These are phyloP conservation scores for Salicornia ramosissima DNA, from an alignment of 148 eudicot genomes.

Conservation along the genomic window DNA sequence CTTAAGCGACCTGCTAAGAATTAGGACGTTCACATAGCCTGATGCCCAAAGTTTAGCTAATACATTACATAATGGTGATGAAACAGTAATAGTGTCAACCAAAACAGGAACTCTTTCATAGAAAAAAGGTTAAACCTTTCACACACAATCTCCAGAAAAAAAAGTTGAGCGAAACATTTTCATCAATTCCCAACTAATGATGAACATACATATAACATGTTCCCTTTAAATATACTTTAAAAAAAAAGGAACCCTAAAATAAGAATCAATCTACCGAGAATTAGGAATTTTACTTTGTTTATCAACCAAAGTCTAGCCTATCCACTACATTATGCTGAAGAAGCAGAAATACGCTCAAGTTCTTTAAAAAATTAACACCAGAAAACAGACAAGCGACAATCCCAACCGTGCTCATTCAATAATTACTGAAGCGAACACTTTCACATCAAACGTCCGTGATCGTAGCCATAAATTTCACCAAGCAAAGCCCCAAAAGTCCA, in stretches of 20 bases:
- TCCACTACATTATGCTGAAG: background rate
- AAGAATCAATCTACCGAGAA: too few relatives aligned
- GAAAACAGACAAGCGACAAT: too few relatives aligned
- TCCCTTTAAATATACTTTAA: background rate
- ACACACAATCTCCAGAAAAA: background rate
- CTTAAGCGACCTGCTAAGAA: slow-evolving; percentile 53
- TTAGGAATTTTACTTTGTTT: background rate
- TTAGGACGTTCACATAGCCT: slow-evolving; percentile 41
- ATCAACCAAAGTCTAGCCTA: background rate
- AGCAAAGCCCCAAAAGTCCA: background rate
- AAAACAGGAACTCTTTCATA: background rate
- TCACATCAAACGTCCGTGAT: background rate
- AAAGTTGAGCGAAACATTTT: too few relatives aligned
- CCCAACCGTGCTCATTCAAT: too few relatives aligned
- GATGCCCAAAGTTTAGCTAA: background rate
- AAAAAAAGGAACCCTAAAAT: too few relatives aligned
- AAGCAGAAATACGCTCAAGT: background rate
- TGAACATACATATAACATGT: too few relatives aligned
- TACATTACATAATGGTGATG: background rate
- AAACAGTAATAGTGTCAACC: background rate
- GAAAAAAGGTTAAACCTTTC: background rate
- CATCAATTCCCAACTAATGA: too few relatives aligned
- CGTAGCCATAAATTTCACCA: background rate
- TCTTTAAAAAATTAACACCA: too few relatives aligned
- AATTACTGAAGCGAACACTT: background rate